A percentile compares a stretch with the other conserved stretches of the same genome.
Conservation (phyloP, 805 yeast genomes). For the Maudiozyma pseudohumilis region DNA sequence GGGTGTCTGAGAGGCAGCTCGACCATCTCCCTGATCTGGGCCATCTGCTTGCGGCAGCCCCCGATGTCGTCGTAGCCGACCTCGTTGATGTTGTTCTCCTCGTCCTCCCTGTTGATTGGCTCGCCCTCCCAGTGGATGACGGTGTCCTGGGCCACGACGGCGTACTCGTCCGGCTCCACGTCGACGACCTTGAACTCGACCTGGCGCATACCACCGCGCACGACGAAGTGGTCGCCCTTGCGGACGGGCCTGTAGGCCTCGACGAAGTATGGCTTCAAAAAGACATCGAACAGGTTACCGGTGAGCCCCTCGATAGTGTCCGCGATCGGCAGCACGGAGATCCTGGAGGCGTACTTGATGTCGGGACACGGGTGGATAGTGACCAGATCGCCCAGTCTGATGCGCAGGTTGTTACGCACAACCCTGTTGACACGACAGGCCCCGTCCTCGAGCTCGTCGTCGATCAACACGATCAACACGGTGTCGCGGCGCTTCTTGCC, state of each 20-base stretch:
- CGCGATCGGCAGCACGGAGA: slow-evolving; percentile 91
- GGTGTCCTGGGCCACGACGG: slow-evolving; percentile 97
- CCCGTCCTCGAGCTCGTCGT: slow-evolving; percentile 95
- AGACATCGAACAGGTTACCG: slow-evolving; percentile 92
- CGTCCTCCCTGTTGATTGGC: slow-evolving; percentile 58
- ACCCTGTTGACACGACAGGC: slow-evolving; percentile 90
- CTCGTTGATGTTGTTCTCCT: slow-evolving; percentile 85
- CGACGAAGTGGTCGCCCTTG: slow-evolving; percentile 92
- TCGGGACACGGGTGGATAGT: slow-evolving; percentile 94
- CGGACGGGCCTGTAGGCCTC: slow-evolving; percentile 98
- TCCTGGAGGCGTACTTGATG: slow-evolving; percentile 91
- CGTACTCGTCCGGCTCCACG: slow-evolving; percentile 94
- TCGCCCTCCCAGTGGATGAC: slow-evolving; percentile 98
- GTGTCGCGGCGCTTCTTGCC: slow-evolving; percentile 98
- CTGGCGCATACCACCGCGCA: slow-evolving; percentile 98
- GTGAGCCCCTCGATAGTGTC: slow-evolving; percentile 97
- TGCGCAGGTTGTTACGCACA: slow-evolving; percentile 89
- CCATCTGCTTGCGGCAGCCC: slow-evolving; percentile 98
- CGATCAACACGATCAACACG: slow-evolving; percentile 88
- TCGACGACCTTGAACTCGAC: slow-evolving; percentile 98
- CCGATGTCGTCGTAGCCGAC: slow-evolving; percentile 99
- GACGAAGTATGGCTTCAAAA: slow-evolving; percentile 93
- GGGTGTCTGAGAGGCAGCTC: slow-evolving; percentile 98
- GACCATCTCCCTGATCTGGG: slow-evolving; percentile 96
- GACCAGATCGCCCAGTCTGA: slow-evolving; percentile 87